phyloP scores from a whole-genome alignment of 495 filamentous ascomycete species.

The Penicillium goetzii region DNA sequence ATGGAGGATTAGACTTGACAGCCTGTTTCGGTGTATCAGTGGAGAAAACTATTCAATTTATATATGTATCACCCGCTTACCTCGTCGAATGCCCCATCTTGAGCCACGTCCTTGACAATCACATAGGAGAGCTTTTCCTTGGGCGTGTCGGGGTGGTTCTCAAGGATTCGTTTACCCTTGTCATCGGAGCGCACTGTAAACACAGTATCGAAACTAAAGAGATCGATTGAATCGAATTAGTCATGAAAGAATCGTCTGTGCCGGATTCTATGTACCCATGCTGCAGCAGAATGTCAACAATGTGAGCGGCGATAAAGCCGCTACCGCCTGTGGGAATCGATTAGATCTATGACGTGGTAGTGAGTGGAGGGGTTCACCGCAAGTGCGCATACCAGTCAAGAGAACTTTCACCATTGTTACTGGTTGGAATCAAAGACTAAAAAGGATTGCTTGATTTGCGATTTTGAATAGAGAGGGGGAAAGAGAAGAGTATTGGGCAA shows the following conservation, averaged over 20 bases:
- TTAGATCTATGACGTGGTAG: conserved; percentile 17
- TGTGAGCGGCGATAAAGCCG: conserved; percentile 79
- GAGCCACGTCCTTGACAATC: conserved; percentile 83
- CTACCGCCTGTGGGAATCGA: conserved; percentile 53
- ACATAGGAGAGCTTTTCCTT: conserved; percentile 71
- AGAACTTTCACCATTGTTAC: conserved; percentile 48
- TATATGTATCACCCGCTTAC: conserved; percentile 33
- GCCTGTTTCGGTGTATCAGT: conserved; percentile 40
- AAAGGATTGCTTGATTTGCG: not conserved
- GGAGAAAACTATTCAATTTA: not conserved
- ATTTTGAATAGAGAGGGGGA: not conserved
- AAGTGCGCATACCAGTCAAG: conserved; percentile 41
- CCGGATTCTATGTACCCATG: conserved; percentile 45
- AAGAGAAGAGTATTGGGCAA: not conserved
- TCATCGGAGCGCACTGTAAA: conserved; percentile 81
- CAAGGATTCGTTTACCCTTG: conserved; percentile 76
- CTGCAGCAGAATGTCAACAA: conserved; percentile 73
- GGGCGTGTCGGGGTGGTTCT: conserved; percentile 61
- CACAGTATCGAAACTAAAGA: conserved; percentile 66
- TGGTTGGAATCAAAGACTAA: conserved; percentile 1
- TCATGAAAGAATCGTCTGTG: not conserved
- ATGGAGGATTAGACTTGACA: conserved; percentile 68
- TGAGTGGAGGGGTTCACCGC: not conserved
- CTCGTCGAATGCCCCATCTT: conserved; percentile 76
- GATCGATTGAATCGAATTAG: conserved; percentile 13